These are phyloP conservation scores for Sesbania bispinosa DNA, from an alignment of 306 rosid genomes.

Conservation along the genomic window DNA sequence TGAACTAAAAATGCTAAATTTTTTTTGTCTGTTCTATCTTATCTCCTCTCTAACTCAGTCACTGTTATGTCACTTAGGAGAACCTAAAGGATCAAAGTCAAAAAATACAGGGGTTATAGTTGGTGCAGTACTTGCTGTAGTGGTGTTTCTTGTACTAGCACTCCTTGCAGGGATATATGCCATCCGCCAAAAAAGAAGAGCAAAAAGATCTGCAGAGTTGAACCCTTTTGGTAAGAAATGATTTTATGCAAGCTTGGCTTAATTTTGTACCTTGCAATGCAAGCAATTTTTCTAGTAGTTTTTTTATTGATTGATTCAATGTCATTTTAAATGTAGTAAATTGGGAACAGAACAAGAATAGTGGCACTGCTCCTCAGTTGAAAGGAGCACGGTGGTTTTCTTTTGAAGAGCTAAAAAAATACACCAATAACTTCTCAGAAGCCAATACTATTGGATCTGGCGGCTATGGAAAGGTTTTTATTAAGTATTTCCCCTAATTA, in stretches of 20 bases:
- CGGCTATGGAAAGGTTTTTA: conserved; percentile 74
- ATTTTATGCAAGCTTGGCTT: conserved; percentile 7
- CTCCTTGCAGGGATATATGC: conserved; percentile 56
- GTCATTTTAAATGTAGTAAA: conserved; percentile 37
- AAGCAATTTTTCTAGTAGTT: neutral
- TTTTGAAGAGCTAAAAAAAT: conserved; percentile 60
- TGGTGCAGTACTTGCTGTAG: conserved; percentile 64
- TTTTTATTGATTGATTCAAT: conserved; percentile 20
- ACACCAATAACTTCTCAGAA: conserved; percentile 53
- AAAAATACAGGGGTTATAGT: conserved; percentile 32
- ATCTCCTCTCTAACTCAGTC: conserved; percentile 3
- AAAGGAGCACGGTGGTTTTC: conserved; percentile 72
- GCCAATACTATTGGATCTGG: conserved; percentile 53
- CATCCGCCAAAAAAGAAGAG: conserved; percentile 50
- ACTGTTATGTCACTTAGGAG: conserved; percentile 1
- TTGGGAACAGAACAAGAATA: conserved; percentile 45
- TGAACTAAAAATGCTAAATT: conserved; percentile 3
- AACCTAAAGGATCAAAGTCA: conserved; percentile 28
- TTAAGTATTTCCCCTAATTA: neutral
- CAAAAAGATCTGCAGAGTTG: conserved; percentile 36
- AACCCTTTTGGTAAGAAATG: conserved; percentile 46
- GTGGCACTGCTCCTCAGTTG: conserved; percentile 54
- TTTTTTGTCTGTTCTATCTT: neutral
- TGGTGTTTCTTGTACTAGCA: conserved; percentile 46
- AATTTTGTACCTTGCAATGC: conserved; percentile 6